Percentiles rank a stretch among this genome's conserved stretches.
Evolutionary conservation across 1,139 yeast species (phyloP).

Genomic region (Scheffersomyces parashehatae): DNA sequence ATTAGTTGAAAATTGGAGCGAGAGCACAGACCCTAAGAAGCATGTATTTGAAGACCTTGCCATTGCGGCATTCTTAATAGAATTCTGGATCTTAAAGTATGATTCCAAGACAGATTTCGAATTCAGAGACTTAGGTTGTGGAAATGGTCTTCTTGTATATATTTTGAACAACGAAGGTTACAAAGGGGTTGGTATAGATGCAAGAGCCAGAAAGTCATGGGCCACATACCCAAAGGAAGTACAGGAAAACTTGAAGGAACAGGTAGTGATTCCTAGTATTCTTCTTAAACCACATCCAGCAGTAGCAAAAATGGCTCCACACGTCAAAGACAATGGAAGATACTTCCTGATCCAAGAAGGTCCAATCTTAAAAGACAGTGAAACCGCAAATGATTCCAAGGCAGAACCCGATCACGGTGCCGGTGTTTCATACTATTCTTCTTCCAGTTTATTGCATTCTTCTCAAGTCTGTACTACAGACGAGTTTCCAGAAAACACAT

Average conservation of each 20-base stretch:
- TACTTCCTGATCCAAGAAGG: conserved; percentile 48
- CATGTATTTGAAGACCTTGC: conserved; percentile 97
- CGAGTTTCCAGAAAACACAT: conserved; percentile 68
- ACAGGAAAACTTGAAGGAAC: conserved; percentile 61
- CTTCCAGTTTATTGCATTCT: conserved; percentile 53
- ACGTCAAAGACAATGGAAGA: conserved; percentile 57
- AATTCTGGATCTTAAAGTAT: conserved; percentile 72
- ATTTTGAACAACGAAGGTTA: conserved; percentile 79
- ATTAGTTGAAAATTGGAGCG: conserved; percentile 85
- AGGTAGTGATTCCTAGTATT: conserved; percentile 75
- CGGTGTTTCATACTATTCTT: conserved; percentile 38
- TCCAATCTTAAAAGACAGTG: not conserved
- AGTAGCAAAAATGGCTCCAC: conserved; percentile 53
- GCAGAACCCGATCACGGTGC: not conserved
- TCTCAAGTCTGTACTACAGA: conserved; percentile 63
- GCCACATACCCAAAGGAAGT: conserved; percentile 62
- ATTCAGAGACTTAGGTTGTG: conserved; percentile 92
- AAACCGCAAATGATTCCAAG: not conserved
- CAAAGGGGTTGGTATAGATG: conserved; percentile 84
- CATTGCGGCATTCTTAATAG: conserved; percentile 93
- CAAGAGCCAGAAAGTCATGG: conserved; percentile 91
- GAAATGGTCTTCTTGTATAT: conserved; percentile 85
- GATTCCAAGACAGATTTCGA: conserved; percentile 50
- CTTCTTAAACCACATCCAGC: conserved; percentile 70
- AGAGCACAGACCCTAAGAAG: conserved; percentile 90